Evolutionary conservation across 768 basidiomycete species (phyloP), one percentile per base, ranked within the genome.

Genomic region (Neoboletus subvelutipes): DNA sequence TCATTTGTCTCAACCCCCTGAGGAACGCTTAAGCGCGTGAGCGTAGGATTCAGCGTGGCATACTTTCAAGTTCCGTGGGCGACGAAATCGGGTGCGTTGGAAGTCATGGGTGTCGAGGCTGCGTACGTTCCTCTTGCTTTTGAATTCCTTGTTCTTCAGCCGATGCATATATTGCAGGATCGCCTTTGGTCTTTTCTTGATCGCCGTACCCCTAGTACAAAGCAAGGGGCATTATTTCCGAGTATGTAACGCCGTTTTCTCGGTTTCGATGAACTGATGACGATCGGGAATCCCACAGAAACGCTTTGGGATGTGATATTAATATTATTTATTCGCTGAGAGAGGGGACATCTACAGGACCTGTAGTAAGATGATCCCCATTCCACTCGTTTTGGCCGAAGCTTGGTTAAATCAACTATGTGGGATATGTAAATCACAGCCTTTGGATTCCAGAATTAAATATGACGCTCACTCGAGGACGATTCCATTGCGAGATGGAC

Each of bases 41-140:
- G 0, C 13, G 26, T 28, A 70, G 72, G 75, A 9, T 77, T 78
- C 45, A 55, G 66, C 11, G 73, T 77, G 40, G 76, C 76, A 10
- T 77, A 70, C 59, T 78, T 73, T 52, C 76, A 77, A 56, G 71
- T 78, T 17, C 73, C 73, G 0, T 77, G 76, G 77, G 67, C 77
- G 20, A 66, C 65, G 5, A 65, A 67, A 53, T 58, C 68, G 26
- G 76, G 76, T 31, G 73, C 65, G 5, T 56, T 76, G 24, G 57
- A 65, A 33, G 72, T 75, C 18, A 69, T 71, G 56, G 77, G 77
- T 15, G 67, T 68, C 36, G 77, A 77, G 57, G 76, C 76, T 42
- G 71, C 72, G 66, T 74, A 53, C 46, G 76, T 71, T 36, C 10
- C 41, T 31, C 5, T 37, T 13, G 1, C 0, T 1, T 36, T 39